phyloP scores from a whole-genome alignment of 495 filamentous ascomycete genomes.

The Penicillium bialowiezense region DNA sequence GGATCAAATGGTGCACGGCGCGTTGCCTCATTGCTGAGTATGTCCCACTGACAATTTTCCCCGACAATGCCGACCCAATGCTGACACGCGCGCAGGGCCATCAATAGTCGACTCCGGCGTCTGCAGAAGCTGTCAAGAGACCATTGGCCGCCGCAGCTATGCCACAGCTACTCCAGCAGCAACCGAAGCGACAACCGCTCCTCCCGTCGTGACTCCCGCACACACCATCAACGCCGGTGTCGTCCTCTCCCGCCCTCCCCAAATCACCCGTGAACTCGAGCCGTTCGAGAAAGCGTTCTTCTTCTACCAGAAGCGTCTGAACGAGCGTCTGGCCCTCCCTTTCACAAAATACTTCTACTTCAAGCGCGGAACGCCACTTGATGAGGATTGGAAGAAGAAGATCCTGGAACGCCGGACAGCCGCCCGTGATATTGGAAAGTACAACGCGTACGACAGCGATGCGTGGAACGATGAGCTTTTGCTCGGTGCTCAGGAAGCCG shows the following conservation, averaged over 20 bases:
- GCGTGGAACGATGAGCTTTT: constrained; percentile 93
- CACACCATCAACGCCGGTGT: constrained; percentile 75
- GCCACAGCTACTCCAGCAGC: constrained; percentile 42
- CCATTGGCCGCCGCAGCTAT: constrained; percentile 44
- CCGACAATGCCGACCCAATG: background rate
- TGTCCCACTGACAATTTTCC: constrained; percentile 15
- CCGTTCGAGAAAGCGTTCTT: constrained; percentile 89
- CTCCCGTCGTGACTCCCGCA: constrained; percentile 37
- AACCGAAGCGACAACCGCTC: constrained; percentile 27
- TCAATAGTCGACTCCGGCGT: constrained; percentile 43
- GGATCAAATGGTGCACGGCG: constrained; percentile 46
- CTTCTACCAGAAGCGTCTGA: constrained; percentile 95
- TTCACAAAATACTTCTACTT: constrained; percentile 95
- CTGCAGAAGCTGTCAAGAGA: constrained; percentile 51
- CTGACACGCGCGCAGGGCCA: constrained; percentile 30
- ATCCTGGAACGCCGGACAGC: constrained; percentile 68
- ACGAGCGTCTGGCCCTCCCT: constrained; percentile 85
- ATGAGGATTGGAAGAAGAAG: constrained; percentile 90
- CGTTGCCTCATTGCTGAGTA: constrained; percentile 41
- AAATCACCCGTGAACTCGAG: constrained; percentile 78
- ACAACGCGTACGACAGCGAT: constrained; percentile 72
- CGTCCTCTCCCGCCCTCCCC: constrained; percentile 82
- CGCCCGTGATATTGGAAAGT: constrained; percentile 80
- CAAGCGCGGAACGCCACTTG: constrained; percentile 81
- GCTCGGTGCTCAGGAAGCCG: constrained; percentile 61